Evolutionary conservation across 1,139 yeast species (phyloP), one percentile per base, ranked within the genome.

Genomic region (Diutina sp.): DNA sequence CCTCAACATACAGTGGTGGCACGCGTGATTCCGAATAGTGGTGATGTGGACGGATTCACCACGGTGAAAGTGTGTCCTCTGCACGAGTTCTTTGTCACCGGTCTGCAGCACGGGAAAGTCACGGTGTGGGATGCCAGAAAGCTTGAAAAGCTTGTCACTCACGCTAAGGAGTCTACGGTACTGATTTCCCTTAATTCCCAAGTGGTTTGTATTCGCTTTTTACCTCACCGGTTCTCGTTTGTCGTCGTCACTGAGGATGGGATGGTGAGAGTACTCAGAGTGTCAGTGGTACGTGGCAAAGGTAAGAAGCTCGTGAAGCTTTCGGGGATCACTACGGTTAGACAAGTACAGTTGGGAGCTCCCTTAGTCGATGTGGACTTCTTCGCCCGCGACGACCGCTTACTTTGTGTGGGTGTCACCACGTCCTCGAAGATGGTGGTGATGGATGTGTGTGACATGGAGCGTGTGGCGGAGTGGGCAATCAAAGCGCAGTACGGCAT

Each of bases 101-200:
- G 91, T 3, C 87, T 95, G 4, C 85, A 83, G 53, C 77, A 79
- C 55, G 97, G 98, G 0, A 64, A 71, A 2, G 64, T 93, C 53
- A 85, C 82, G 60, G 69, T 93, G 0, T 93, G 98, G 98, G 96
- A 90, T 63, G 70, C 84, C 1, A 66, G 72, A 14, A 80, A 84
- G 58, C 70, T 91, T 52, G 90, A 85, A 58, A 80, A 79, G 59
- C 85, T 84, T 56, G 83, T 84, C 1, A 76, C 84, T 3, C 44
- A 50, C 7, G 82, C 85, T 52, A 76, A 81, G 57, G 68, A 64
- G 32, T 79, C 96, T 0, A 74, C 80, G 7, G 63, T 81, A 6
- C 70, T 78, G 1, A 64, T 79, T 1, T 76, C 78, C 51, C 68
- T 84, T 56, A 76, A 77, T 0, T 73, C 83, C 0, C 59, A 80